phyloP scores from a whole-genome alignment of 1,284 basidiomycete species.

The Rhodotorula sp. region DNA sequence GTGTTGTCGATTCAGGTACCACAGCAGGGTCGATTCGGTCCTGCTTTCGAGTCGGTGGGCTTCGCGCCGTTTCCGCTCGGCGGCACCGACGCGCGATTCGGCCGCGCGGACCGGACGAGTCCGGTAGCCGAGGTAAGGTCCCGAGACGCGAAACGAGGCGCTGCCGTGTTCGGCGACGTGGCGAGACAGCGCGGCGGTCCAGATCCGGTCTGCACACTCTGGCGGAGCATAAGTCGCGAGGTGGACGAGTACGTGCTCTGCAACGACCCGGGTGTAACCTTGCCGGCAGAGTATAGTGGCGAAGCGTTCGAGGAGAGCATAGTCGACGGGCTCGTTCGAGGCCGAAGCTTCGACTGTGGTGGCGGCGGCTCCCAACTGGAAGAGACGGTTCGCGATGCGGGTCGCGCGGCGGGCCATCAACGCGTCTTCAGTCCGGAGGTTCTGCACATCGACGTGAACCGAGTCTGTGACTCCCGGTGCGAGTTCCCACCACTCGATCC shows the following conservation, averaged over 20 bases:
- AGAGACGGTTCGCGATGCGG: neutral
- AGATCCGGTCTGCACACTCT: neutral
- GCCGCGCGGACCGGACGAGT: neutral
- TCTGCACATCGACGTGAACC: neutral
- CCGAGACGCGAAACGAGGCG: neutral
- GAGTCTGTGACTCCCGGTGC: constrained; percentile 7
- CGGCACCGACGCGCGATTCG: neutral
- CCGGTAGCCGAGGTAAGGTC: neutral
- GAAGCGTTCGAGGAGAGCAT: constrained; percentile 3
- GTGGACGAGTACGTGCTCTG: constrained; percentile 3
- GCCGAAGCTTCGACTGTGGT: neutral
- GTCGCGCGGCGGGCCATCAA: neutral
- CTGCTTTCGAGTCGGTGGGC: neutral
- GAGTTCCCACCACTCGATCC: constrained; percentile 29
- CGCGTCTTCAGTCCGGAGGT: neutral
- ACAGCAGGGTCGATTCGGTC: constrained; percentile 1
- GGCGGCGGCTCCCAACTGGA: neutral
- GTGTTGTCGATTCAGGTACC: neutral
- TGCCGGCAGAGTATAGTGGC: neutral
- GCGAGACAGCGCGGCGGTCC: neutral
- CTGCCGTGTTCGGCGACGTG: neutral
- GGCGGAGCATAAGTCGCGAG: neutral
- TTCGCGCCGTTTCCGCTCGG: neutral
- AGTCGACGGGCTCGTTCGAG: neutral
- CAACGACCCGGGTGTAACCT: constrained; percentile 17